Conservation (phyloP, 2,329 filamentous ascomycete genomes). For the Chrysoporthe austroafricana region DNA sequence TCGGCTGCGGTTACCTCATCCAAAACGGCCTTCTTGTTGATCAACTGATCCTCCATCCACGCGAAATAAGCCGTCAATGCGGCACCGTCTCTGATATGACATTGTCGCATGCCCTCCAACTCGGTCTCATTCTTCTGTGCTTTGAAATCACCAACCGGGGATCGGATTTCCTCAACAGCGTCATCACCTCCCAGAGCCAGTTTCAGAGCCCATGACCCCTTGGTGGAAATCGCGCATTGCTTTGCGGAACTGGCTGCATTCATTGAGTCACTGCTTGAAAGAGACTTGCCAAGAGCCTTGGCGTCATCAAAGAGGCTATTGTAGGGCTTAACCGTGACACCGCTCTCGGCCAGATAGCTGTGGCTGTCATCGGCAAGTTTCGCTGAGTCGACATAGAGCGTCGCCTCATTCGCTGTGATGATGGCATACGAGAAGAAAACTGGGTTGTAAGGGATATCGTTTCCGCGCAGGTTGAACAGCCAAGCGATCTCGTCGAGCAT, state of each 20-base stretch:
- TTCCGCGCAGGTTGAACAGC: slow-evolving; percentile 97
- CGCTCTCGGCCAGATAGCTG: slow-evolving; percentile 69
- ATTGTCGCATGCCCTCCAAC: slow-evolving; percentile 88
- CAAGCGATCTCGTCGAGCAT: slow-evolving; percentile 97
- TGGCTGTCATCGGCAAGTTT: slow-evolving; percentile 74
- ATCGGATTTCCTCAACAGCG: slow-evolving; percentile 83
- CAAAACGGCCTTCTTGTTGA: slow-evolving; percentile 71
- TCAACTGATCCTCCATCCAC: slow-evolving; percentile 90
- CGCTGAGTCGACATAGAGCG: slow-evolving; percentile 80
- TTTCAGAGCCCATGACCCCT: slow-evolving; percentile 90
- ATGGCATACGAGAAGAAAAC: slow-evolving; percentile 98
- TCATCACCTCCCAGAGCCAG: slow-evolving; percentile 83
- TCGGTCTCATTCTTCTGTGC: slow-evolving; percentile 92
- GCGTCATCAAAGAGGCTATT: slow-evolving; percentile 78
- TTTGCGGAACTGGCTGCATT: slow-evolving; percentile 40
- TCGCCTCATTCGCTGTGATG: slow-evolving; percentile 75
- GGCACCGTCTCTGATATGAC: slow-evolving; percentile 91
- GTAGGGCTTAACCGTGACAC: slow-evolving; percentile 81
- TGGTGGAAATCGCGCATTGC: slow-evolving; percentile 86
- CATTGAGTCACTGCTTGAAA: slow-evolving; percentile 35
- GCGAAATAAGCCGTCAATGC: slow-evolving; percentile 92
- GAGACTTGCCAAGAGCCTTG: slow-evolving; percentile 60
- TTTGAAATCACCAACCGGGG: slow-evolving; percentile 87
- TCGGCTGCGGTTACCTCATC: slow-evolving; percentile 93
- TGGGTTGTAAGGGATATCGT: slow-evolving; percentile 95